Evolutionary conservation across 176 grass and related monocot genomes (phyloP).

Genomic region (Musa beccarii): DNA sequence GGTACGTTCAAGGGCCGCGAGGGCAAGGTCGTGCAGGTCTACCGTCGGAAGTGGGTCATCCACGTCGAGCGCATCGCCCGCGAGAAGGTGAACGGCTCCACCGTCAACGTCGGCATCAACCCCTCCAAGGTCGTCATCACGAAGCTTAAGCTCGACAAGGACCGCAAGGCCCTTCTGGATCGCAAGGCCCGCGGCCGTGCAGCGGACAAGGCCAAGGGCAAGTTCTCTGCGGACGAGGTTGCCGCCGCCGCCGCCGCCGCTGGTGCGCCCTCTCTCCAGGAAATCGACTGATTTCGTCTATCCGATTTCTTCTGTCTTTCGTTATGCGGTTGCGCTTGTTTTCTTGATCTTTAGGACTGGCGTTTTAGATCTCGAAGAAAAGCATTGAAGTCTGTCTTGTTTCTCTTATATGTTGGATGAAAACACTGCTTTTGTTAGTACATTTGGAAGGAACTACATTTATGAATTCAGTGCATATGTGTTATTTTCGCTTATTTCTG

Average conservation of each 20-base stretch:
- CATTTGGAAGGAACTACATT: no score
- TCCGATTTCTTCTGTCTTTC: not conserved
- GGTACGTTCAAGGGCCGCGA: constrained; percentile 93
- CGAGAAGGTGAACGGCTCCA: constrained; percentile 96
- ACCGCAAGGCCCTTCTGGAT: constrained; percentile 80
- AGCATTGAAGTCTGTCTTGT: no score
- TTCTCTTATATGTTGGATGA: no score
- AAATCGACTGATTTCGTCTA: constrained; percentile 47
- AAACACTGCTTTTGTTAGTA: no score
- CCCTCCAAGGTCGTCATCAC: constrained; percentile 67
- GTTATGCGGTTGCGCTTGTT: not conserved
- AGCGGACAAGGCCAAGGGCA: constrained; percentile 92
- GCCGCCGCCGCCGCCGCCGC: constrained; percentile 45
- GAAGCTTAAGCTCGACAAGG: constrained; percentile 98
- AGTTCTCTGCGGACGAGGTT: constrained; percentile 86
- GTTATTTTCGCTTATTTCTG: no score
- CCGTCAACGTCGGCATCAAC: constrained; percentile 83
- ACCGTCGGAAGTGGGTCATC: constrained; percentile 96
- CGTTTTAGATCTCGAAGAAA: not conserved
- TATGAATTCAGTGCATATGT: no score
- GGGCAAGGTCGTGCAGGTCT: constrained; percentile 94
- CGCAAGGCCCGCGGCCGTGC: constrained; percentile 79
- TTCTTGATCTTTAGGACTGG: not conserved
- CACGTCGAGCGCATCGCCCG: constrained; percentile 89
- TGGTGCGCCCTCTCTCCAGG: constrained; percentile 72